These are phyloP conservation scores for Sordariomycetes sp. DNA, from an alignment of 2,329 filamentous ascomycete genomes.

Conservation along the genomic window DNA sequence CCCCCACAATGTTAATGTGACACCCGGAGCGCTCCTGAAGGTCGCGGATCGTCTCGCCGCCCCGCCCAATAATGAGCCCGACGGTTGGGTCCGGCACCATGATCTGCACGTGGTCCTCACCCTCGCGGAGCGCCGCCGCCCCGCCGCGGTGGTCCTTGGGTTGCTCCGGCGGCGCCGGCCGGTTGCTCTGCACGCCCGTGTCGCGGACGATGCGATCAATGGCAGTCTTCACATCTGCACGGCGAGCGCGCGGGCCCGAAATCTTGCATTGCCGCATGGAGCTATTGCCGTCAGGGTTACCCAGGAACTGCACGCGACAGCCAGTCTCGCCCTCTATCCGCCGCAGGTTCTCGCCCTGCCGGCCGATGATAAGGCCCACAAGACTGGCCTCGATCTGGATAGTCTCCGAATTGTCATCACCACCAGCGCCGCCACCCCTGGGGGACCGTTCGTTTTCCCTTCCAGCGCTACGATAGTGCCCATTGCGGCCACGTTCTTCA, in stretches of 20 bases:
- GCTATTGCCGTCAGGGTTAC: conserved; percentile 57
- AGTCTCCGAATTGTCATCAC: conserved; percentile 64
- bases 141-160: conserved; percentile 13
- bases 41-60: conserved; percentile 86
- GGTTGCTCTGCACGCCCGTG: conserved; percentile 28
- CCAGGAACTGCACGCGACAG: conserved; percentile 81
- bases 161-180: conserved; percentile 32
- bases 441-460: conserved; percentile 49
- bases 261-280: conserved; percentile 78
- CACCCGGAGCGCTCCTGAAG: conserved; percentile 87
- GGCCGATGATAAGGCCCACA: conserved; percentile 82
- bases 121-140: conserved; percentile 51
- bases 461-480: conserved; percentile 44
- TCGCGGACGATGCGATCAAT: conserved; percentile 86
- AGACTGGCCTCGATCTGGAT: conserved; percentile 80
- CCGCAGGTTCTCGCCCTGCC: conserved; percentile 79
- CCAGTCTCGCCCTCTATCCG: conserved; percentile 75
- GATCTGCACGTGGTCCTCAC: conserved; percentile 80
- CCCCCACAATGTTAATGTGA: conserved; percentile 89
- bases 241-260: conserved; percentile 58
- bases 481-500: conserved; percentile 33
- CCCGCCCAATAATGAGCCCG: conserved; percentile 85
- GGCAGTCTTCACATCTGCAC: conserved; percentile 68
- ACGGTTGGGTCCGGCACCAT: conserved; percentile 93
- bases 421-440: conserved; percentile 43